Base-by-base conservation (phyloP, 441 rosid genomes). In the Monsonia emarginata region DNA sequence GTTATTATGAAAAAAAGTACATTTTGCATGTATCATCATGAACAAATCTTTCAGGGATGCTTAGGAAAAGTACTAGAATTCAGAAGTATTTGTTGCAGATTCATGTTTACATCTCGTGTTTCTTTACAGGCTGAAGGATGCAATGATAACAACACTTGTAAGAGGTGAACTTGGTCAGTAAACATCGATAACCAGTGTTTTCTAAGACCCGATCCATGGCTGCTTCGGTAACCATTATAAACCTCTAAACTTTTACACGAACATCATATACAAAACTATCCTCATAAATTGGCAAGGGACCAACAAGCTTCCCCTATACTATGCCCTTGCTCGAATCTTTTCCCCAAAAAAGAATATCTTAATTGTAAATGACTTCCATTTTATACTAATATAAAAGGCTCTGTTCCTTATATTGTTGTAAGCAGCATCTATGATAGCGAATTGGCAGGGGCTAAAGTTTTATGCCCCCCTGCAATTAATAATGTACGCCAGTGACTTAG, bases 101-200 rank as follows among this genome's bases (percentile, higher is more conserved):
- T 27, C 25, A 58, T 16, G 7, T 71, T 32, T 50, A 11, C 67
- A 50, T 32, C 3, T 31, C 19, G 5, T 46, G 0, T 60, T 40
- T 62, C 19, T 16, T 80, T 68, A 32, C 87, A 91, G 97, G 84
- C 69, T 44, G 79, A 83, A 75, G 69, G 68, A 28, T 91, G 97
- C 14, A 72, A 76, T 24, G 85, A 80, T 38, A 77, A 56, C 69
- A 72, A 69, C n/a, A 66, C 52, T 34, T 86, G 97, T 74, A 86
- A 87, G 81, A 79, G 65, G 76, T 86, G 79, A 83, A 63, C 42
- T 30, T 60, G 25, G 6, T 13, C 24, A 22, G 4, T 19, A 52
- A 13, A 40, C 34, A 64, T 14, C 26, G 61, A 66, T 6, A 60
- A 44, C 22, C 46, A 0, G 25, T 44, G 50, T 56, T 64, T 5